Conservation (phyloP, 345 rosid species). For the Lepidium africanum region DNA sequence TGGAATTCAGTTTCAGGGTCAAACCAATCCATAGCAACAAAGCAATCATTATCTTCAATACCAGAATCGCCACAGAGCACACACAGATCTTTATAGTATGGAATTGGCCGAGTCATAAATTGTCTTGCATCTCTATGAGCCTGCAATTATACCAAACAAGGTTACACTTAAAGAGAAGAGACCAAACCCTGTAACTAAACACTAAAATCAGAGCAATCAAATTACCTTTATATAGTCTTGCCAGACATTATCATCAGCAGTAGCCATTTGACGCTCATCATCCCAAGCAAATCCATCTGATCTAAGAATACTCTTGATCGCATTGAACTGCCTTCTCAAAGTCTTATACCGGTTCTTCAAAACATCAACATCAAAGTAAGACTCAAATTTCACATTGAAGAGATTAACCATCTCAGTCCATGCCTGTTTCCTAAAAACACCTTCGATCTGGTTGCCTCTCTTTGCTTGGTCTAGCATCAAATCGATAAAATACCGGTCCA, state of each 20-base stretch:
- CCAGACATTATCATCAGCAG: constrained; percentile 81
- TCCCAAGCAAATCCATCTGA: constrained; percentile 77
- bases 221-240: constrained; percentile 76
- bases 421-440: constrained; percentile 68
- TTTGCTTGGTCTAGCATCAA: constrained; percentile 70
- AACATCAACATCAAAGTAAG: constrained; percentile 53
- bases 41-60: constrained; percentile 39
- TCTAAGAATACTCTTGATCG: constrained; percentile 58
- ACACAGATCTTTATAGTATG: constrained; percentile 67
- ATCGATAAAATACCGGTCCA: constrained; percentile 75
- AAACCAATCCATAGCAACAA: constrained; percentile 39
- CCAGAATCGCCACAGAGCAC: constrained; percentile 44
- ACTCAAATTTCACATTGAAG: constrained; percentile 67
- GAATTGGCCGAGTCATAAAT: constrained; percentile 72
- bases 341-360: constrained; percentile 82
- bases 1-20: constrained; percentile 39
- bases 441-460: constrained; percentile 71
- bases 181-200: not conserved
- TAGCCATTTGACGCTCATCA: constrained; percentile 75
- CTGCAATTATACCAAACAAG: constrained; percentile 36
- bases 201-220: not conserved
- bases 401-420: constrained; percentile 67
- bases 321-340: constrained; percentile 61
- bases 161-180: not conserved
- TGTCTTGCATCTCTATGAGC: constrained; percentile 61